Base-by-base conservation (phyloP, 257 asterid genomes). In the Cynanchum wilfordii region DNA sequence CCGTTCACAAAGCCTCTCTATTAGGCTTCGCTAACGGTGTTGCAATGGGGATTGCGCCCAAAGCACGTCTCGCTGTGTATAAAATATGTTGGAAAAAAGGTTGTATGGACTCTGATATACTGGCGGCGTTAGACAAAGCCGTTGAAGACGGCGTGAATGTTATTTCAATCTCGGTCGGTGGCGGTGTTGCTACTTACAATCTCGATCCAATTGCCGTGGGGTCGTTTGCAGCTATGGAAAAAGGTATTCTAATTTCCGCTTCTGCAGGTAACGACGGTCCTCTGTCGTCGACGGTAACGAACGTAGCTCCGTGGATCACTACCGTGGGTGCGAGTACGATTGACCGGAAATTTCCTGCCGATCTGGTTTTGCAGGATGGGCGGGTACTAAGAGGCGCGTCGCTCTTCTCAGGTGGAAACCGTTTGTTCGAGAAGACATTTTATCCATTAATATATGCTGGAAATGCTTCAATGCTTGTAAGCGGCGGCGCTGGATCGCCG, bases 221-320 rank as follows among this genome's bases (percentile, higher is more conserved):
- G n/a, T 81, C 98, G 6, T 93, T 85, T 15, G 95, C 81, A 0
- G 98, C 97, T 0, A 85, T 82, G 90, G 93, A 89, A 78, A 87
- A 73, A 71, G 97, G 98, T 0, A 68, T 90, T 79, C 49, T 93
- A 0, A 86, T 93, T 19, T 89, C 96, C 0, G 96, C 96, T 7
- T 89, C 98, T 5, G 97, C 97, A 0, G 98, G 98, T 0, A 93
- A 93, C 15, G 95, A 89, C 0, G 98, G 98, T 1, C 97, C 98
- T 0, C 58, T 70, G n/a, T 62, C 71, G 59, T 80, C 77, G 88
- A 85, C 92, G 0, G 97, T 90, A 19, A 90, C 93, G 3, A 93
- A 93, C 63, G 87, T 87, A 5, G 90, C 97, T 3, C 97, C 98
- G 1, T 93, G 98, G 98, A 84, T 93, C 59, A 90, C 94, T 0